These are phyloP conservation scores for Phaeotremella fagi DNA, from an alignment of 768 basidiomycete species.

Conservation along the genomic window DNA sequence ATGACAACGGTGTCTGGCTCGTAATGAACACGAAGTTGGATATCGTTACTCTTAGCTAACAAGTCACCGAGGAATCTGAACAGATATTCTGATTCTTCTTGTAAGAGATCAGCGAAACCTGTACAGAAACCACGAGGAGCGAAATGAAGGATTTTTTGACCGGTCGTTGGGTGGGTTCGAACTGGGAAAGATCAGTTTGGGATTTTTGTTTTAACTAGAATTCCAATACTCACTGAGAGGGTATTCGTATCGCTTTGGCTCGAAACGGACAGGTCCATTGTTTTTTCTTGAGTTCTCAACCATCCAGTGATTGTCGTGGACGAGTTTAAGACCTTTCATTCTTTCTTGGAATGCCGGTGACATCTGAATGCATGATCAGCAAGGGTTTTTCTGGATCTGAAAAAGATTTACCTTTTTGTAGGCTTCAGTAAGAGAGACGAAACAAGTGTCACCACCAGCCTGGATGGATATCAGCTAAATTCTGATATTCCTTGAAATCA, in stretches of 20 bases:
- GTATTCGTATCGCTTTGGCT: constrained; percentile 53
- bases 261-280: constrained; percentile 55
- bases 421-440: constrained; percentile 59
- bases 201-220: neutral
- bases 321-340: constrained; percentile 58
- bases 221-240: constrained; percentile 5
- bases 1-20: neutral
- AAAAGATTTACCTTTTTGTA: constrained; percentile 49
- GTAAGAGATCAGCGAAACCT: neutral
- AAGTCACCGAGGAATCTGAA: constrained; percentile 54
- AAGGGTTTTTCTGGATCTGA: too few species aligned
- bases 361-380: too few species aligned
- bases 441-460: constrained; percentile 58
- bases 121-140: constrained; percentile 51
- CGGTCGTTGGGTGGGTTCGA: constrained; percentile 60
- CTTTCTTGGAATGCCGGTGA: constrained; percentile 59
- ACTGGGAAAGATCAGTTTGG: constrained; percentile 55
- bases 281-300: constrained; percentile 52
- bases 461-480: constrained; percentile 14
- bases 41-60: neutral
- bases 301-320: constrained; percentile 58
- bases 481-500: neutral
- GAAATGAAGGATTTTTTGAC: constrained; percentile 61
- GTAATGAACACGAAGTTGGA: neutral
- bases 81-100: neutral